phyloP scores from a whole-genome alignment of 2,329 filamentous ascomycete genomes.

The Trichophyton rubrum region DNA sequence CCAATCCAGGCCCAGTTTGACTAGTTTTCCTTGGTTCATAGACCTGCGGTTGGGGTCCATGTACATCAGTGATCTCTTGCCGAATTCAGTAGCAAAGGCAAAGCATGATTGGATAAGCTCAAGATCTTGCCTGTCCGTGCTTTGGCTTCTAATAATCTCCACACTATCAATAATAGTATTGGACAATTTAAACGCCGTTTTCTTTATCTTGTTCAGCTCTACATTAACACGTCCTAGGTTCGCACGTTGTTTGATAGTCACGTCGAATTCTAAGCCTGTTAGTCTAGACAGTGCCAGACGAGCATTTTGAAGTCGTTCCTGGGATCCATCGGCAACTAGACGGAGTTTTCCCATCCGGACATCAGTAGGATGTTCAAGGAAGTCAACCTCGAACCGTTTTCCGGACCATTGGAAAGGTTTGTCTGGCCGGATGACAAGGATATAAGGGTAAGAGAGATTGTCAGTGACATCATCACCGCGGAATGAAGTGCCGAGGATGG shows the following conservation, averaged over 20 bases:
- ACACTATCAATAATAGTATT: conserved; percentile 99
- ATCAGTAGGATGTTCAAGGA: conserved; percentile 69
- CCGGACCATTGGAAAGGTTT: conserved; percentile 70
- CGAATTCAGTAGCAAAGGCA: conserved; percentile 97
- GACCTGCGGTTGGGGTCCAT: conserved; percentile 92
- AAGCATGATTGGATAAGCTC: conserved; percentile 97
- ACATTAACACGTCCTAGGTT: conserved; percentile 86
- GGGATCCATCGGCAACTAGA: conserved; percentile 77
- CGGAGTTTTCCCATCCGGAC: conserved; percentile 76
- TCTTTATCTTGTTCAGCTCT: conserved; percentile 85
- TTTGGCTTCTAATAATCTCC: conserved; percentile 79
- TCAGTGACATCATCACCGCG: conserved; percentile 56
- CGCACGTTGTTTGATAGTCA: conserved; percentile 81
- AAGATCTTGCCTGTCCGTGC: conserved; percentile 62
- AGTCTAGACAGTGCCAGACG: conserved; percentile 62
- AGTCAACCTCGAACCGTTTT: conserved; percentile 54
- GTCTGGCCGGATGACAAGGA: conserved; percentile 75
- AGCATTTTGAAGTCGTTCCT: conserved; percentile 64
- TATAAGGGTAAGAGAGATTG: conserved; percentile 67
- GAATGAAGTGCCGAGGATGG: conserved; percentile 69
- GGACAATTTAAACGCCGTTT: conserved; percentile 88
- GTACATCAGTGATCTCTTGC: conserved; percentile 82
- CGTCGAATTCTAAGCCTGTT: conserved; percentile 74
- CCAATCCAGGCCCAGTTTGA: conserved; percentile 89
- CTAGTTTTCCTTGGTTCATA: conserved; percentile 94